Evolutionary conservation across 805 yeast species (phyloP), one percentile per base, ranked within the genome.

Genomic region (Lipomyces yamadae): DNA sequence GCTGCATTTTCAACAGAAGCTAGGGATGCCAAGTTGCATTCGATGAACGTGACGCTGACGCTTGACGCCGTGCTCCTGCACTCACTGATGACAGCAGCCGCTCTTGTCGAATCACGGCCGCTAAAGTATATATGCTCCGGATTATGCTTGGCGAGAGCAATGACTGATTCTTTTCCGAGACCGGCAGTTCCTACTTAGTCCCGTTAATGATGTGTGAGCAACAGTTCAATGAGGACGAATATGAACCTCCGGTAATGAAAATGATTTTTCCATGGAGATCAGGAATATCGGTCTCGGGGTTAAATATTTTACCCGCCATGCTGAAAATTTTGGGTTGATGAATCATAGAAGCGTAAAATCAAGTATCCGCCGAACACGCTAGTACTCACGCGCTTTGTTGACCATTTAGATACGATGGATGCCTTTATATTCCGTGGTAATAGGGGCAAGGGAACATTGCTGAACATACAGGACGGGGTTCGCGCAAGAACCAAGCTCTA

Each of bases 1-100:
- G 73, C 73, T 37, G 39, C 39, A 3, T 10, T 37, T 4, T 10
- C 39, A 11, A 37, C 39, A 37, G 39, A 11, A 37, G 39, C 39
- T 3, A 37, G 39, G 13, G 39, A 37, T 1, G 39, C 39, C 5
- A 42, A 18, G 2, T 42, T 18, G 48, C 48, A 42, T 42, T 15
- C 18, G 48, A 42, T 42, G 18, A 42, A 42, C 18, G 48, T 42
- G n/a, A 42, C 7, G 0, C 6, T 13, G 5, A 13, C 6, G 4
- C 6, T 5, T 42, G 48, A 2, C 18, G 13, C 48, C 6, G 18
- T 6, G n/a, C 7, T 11, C 18, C 13, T 1, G 1, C n/a, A 4
- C 2, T 42, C 48, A 3, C 18, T 42, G 48, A 42, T 42, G 13
- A 42, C 48, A 15, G n/a, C 24, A 15, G 48, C 48, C 2, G 73